Base-by-base conservation (phyloP, 139 green algal genomes). In the Chlamydomonas sp. region DNA sequence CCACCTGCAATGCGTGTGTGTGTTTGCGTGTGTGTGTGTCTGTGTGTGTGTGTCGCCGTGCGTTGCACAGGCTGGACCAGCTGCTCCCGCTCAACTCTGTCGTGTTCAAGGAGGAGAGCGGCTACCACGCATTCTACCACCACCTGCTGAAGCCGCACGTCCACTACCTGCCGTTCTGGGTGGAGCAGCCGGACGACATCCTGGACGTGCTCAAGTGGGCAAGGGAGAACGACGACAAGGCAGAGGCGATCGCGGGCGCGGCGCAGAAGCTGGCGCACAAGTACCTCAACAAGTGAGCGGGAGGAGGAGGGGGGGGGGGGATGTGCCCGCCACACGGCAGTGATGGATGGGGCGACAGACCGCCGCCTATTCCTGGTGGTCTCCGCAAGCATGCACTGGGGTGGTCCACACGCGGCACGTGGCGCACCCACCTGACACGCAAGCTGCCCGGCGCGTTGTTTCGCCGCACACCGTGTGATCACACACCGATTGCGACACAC, bases 111-210 rank as follows among this genome's bases (percentile, higher is more conserved):
- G 76, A 81, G 61, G 76, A 75, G 39, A 58, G 24, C 1, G 76
- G 76, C 0, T 77, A 81, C 66, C 8, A 43, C 30, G 71, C 71
- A 1, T 81, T 65, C 71, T 81, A 76, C 67, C 76, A 81, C 61
- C 76, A 77, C 50, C 60, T 81, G 3, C 60, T 81, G 4, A 33
- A 66, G 48, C 71, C 39, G 39, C 39, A 50, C 31, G 26, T 43
- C 8, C 31, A 39, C 20, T 28, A 38, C 29, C 22, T 66, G 26
- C 59, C 20, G 6, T 26, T 37, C 35, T 69, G 62, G 65, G 29
- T 63, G 43, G 33, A 62, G 39, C 4, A 10, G 28, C 70, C 70
- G 2, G 70, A 75, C 2, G 70, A 75, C 24, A 70, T 75, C 31
- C 38, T 75, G 39, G 38, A 43, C 2, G 59, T 20, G 13, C 47